Evolutionary conservation across 345 rosid species (phyloP).

Genomic region (Bruguiera gymnorhiza): DNA sequence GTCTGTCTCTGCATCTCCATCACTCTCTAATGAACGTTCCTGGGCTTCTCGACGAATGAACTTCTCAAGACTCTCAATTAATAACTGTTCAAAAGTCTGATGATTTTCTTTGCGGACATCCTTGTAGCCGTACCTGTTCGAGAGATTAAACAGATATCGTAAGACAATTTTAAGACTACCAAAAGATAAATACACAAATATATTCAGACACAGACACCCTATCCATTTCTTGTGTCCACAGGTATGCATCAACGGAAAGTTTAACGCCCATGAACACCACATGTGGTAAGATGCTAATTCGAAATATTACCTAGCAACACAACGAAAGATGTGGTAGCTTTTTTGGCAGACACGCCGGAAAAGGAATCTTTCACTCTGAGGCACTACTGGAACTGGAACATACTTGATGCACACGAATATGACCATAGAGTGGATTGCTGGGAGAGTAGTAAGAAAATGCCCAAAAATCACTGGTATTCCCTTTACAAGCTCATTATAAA

Average conservation of each 20-base stretch:
- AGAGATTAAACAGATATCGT: conserved; percentile 3
- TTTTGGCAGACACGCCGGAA: conserved; percentile 90
- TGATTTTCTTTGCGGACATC: conserved; percentile 95
- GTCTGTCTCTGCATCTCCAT: conserved; percentile 65
- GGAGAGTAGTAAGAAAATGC: conserved; percentile 95
- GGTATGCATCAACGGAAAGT: too few relatives aligned
- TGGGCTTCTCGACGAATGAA: conserved; percentile 95
- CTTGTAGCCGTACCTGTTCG: conserved; percentile 88
- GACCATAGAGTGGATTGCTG: conserved; percentile 96
- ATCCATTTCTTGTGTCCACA: too few relatives aligned
- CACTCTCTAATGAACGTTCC: conserved; percentile 86
- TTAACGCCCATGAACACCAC: not conserved
- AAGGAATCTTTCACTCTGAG: conserved; percentile 94
- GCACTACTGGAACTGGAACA: conserved; percentile 93
- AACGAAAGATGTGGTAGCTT: conserved; percentile 91
- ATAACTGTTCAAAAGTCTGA: conserved; percentile 88
- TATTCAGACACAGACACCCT: too few relatives aligned
- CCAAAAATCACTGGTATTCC: conserved; percentile 97
- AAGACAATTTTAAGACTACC: too few relatives aligned
- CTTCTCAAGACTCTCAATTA: conserved; percentile 97
- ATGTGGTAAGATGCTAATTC: conserved; percentile 1
- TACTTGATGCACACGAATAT: conserved; percentile 93
- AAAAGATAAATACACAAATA: too few relatives aligned
- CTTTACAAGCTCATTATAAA: conserved; percentile 88
- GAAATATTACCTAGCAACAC: conserved; percentile 79